phyloP scores from a whole-genome alignment of 306 rosid genomes.

The Potentilla sterilis region DNA sequence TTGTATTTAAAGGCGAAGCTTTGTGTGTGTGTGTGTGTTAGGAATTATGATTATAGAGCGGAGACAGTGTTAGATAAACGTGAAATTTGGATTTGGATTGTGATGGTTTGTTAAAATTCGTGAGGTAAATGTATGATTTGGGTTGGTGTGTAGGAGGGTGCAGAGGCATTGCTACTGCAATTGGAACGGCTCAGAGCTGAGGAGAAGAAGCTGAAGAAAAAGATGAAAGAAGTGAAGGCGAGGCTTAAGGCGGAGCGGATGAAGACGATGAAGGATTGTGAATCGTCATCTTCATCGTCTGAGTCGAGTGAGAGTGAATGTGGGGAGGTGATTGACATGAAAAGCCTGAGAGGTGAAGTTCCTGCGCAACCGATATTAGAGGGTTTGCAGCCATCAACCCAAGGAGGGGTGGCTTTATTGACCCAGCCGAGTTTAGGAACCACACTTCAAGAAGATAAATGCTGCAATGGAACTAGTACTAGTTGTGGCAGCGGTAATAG shows the following conservation, averaged over 20 bases:
- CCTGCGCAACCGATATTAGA: conserved; percentile 23
- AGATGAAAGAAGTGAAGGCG: conserved; percentile 54
- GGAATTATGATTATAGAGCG: too few relatives aligned
- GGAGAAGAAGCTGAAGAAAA: conserved; percentile 60
- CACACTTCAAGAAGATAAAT: conserved; percentile 16
- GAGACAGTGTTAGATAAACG: too few relatives aligned
- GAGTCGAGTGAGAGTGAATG: conserved; percentile 74
- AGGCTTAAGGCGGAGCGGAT: conserved; percentile 42
- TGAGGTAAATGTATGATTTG: not conserved
- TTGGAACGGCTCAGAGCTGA: conserved; percentile 50
- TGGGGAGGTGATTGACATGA: conserved; percentile 44
- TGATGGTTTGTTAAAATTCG: not conserved
- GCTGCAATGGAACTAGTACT: conserved; percentile 27
- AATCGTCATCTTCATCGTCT: conserved; percentile 54
- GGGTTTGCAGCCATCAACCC: conserved; percentile 12
- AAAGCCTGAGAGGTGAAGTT: conserved; percentile 25
- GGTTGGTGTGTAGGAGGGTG: conserved; percentile 39
- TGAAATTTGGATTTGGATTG: not conserved
- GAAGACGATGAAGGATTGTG: conserved; percentile 32
- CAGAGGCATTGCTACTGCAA: conserved; percentile 44
- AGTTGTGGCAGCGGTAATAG: conserved; percentile 16
- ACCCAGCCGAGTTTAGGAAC: conserved; percentile 17
- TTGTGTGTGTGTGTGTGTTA: not conserved
- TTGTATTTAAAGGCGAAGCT: not conserved
- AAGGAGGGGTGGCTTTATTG: conserved; percentile 15